Base-by-base conservation (phyloP, 768 basidiomycete genomes). In the Tubosaeta sp. region DNA sequence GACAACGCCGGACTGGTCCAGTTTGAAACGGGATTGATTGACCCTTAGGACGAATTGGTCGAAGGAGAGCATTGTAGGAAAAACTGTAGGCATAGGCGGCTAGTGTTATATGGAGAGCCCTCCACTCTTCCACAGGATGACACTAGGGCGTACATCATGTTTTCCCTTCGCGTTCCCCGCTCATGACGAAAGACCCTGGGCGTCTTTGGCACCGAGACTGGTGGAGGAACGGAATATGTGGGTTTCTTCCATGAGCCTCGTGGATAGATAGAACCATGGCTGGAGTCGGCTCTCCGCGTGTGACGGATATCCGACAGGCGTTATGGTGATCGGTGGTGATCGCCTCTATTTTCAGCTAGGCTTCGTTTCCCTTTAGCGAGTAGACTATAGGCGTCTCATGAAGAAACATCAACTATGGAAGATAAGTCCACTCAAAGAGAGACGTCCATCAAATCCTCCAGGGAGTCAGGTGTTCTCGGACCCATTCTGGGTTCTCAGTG, bases 1-100 rank as follows among this genome's bases (percentile, higher is more conserved):
- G 4, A 63, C 67, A 14, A 71, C 63, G 13, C 68, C 69, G 8
- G 60, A 53, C 32, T 48, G 26, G 46, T 68, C 62, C 14, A 72
- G 56, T 19, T 43, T 67, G 54, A 55, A 62, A 12, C 47, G 53
- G 43, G 50, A 35, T 3, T 13, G 4, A 27, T 66, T 61, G 51
- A 56, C 38, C 1, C 0, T 27, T 3, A 56, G 38, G 39, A 66
- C 39, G 27, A 53, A 9, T 27, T 64, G 54, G 26, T 11, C 0
- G 9, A 60, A 17, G 38, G 63, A 58, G 19, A 2, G 29, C 64
- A 66, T 64, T 26, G 48, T 26, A 5, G n/a, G 32, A 17, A 43
- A 47, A 32, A 37, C 38, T 44, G 31, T 1, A 43, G 19, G 33
- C 27, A 12, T 1, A 26, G 44, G 8, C 10, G 25, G 17, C 11